Conservation (phyloP, 2,329 filamentous ascomycete species). For the Pestalotiopsis sp. region DNA sequence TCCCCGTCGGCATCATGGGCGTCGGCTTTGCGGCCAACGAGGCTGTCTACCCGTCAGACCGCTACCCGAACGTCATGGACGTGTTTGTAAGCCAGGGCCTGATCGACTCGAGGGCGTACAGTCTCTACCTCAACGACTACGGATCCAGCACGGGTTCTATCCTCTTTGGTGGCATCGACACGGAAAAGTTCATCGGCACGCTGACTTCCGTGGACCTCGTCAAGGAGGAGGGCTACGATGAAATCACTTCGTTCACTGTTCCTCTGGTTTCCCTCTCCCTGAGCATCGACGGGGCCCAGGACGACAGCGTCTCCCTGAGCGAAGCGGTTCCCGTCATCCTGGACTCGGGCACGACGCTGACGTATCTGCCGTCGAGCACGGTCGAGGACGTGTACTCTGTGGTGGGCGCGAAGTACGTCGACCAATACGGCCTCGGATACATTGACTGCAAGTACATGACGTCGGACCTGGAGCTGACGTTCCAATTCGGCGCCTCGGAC, state of each 20-base stretch:
- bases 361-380: constrained; percentile 58
- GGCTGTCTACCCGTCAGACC: constrained; percentile 31
- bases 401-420: constrained; percentile 37
- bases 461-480: constrained; percentile 33
- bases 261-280: constrained; percentile 37
- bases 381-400: constrained; percentile 36
- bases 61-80: constrained; percentile 62
- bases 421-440: constrained; percentile 31
- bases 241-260: constrained; percentile 40
- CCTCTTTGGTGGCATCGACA: constrained; percentile 70
- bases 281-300: constrained; percentile 32
- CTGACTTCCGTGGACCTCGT: constrained; percentile 58
- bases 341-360: constrained; percentile 67
- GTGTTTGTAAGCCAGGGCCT: constrained; percentile 61
- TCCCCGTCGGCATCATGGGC: constrained; percentile 58
- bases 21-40: constrained; percentile 56
- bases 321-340: constrained; percentile 53
- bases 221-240: constrained; percentile 39
- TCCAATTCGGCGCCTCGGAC: constrained; percentile 39
- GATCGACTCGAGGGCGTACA: constrained; percentile 67
- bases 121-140: constrained; percentile 52
- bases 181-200: constrained; percentile 61
- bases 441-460: constrained; percentile 40
- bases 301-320: constrained; percentile 16
- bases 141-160: constrained; percentile 61